Conservation (phyloP, 176 grass and related monocot genomes). For the Puya raimondii region DNA sequence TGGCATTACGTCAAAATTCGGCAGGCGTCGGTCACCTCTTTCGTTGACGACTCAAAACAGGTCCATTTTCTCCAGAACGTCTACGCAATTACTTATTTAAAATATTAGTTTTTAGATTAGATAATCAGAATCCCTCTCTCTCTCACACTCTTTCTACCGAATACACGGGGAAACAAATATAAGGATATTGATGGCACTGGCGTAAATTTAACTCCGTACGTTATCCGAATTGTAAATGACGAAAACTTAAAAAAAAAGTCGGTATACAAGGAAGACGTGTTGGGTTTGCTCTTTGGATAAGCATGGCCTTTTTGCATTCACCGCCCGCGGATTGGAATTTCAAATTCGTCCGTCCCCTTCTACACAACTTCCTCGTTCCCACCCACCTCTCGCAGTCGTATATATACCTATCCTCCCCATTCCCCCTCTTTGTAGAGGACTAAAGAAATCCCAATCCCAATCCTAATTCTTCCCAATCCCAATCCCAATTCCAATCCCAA, state of each 20-base stretch:
- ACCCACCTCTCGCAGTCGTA: not conserved
- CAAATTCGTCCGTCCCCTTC: not conserved
- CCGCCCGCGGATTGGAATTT: conserved; percentile 22
- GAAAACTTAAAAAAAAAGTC: not conserved
- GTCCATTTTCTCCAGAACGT: no score
- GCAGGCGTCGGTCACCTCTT: not conserved
- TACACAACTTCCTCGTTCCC: conserved; percentile 6
- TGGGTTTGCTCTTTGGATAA: conserved; percentile 19
- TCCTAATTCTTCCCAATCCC: no score
- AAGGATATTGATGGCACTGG: not conserved
- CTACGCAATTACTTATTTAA: no score
- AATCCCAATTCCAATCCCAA: no score
- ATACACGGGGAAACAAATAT: no score
- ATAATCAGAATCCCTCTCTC: no score
- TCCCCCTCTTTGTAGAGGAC: not conserved
- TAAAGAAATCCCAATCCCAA: not conserved
- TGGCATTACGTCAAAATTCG: not conserved
- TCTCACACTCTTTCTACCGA: no score
- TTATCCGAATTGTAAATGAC: not conserved
- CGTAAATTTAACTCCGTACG: not conserved
- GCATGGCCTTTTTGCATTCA: conserved; percentile 3
- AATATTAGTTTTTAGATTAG: no score
- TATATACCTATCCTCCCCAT: not conserved
- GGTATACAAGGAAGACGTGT: conserved; percentile 17
- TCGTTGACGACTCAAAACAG: no score